phyloP scores from a whole-genome alignment of 257 asterid genomes.

The Nyctanthes arbortristis region DNA sequence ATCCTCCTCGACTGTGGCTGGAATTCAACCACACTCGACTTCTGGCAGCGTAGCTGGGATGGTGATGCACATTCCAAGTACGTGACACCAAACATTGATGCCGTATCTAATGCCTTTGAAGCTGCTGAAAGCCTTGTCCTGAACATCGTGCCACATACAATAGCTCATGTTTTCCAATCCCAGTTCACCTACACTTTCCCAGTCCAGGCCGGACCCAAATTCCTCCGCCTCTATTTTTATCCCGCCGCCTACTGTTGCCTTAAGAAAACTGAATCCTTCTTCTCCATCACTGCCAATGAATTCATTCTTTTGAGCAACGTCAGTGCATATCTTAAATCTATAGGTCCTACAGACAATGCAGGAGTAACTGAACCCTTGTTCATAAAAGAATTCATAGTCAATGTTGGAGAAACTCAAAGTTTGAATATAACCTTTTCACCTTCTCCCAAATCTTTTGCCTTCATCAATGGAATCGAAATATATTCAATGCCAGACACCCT shows the following conservation, averaged over 20 bases:
- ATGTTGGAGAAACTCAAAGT: slow-evolving; percentile 27
- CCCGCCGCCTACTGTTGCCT: slow-evolving; percentile 28
- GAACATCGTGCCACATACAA: slow-evolving; percentile 38
- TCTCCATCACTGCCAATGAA: too few relatives aligned
- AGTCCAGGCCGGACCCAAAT: slow-evolving; percentile 38
- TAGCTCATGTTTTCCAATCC: slow-evolving; percentile 41
- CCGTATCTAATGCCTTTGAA: slow-evolving; percentile 21
- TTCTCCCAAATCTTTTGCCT: too few relatives aligned
- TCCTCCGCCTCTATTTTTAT: slow-evolving; percentile 60
- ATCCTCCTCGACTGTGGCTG: slow-evolving; percentile 62
- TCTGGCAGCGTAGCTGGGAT: slow-evolving; percentile 41
- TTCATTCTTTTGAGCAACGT: too few relatives aligned
- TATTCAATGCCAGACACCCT: slow-evolving; percentile 43
- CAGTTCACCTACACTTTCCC: slow-evolving; percentile 49
- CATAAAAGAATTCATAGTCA: slow-evolving; percentile 35
- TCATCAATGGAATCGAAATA: slow-evolving; percentile 63
- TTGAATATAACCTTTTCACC: slow-evolving; percentile 41
- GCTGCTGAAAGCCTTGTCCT: slow-evolving; percentile 16
- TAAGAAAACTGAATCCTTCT: slow-evolving; percentile 17
- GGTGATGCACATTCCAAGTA: slow-evolving; percentile 30
- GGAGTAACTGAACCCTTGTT: neutral
- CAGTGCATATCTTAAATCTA: too few relatives aligned
- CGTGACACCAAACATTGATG: slow-evolving; percentile 29
- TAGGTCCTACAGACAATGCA: too few relatives aligned
- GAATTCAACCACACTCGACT: neutral